Evolutionary conservation across 441 rosid genomes (phyloP), one percentile per base, ranked within the genome.

Genomic region (Pelargonium citronellum): DNA sequence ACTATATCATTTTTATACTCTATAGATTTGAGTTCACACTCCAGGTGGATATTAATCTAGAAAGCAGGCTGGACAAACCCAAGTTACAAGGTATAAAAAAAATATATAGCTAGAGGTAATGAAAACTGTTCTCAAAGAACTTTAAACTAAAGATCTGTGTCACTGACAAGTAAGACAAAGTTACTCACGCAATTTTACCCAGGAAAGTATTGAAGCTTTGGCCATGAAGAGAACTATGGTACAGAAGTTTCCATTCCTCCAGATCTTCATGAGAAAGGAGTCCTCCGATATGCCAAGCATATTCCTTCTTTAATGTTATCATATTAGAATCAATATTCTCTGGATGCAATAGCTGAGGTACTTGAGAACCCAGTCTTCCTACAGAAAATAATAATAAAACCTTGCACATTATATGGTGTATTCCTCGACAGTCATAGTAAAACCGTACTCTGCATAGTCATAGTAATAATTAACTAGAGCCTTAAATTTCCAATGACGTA

Each of bases 261-360:
- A 88, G 82, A 81, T 89, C 97, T 51, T 81, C 84, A 22, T 79
- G 92, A 58, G 97, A 82, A 75, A 93, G 91, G 70, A 85, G 87
- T 73, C 98, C 98, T 78, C 91, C 98, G 69, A 93, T 87, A 76
- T 89, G 91, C 96, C 98, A 91, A 71, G 98, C 96, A 75, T 86
- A 89, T 78, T 88, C 96, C 67, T 84, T 79, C 73, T 81, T 86
- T 76, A 91, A 66, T 60, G 89, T 43, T 49, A 91, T 71, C 49
- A 75, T 63, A 20, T 68, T 79, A 47, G 92, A 78, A 76, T 83
- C 79, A 19, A 88, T 72, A 73, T 78, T 82, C 67, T 87, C 87
- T 55, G 74, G 71, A 76, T 70, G 68, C 30, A 80, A 64, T 77
- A 93, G 78, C 2, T 17, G 77, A 63, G 98, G 97, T 76, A 87